Percentiles rank a stretch among this genome's conserved stretches.
Conservation (phyloP, 2,329 filamentous ascomycete genomes). For the Exophiala phaeomuriformis region DNA sequence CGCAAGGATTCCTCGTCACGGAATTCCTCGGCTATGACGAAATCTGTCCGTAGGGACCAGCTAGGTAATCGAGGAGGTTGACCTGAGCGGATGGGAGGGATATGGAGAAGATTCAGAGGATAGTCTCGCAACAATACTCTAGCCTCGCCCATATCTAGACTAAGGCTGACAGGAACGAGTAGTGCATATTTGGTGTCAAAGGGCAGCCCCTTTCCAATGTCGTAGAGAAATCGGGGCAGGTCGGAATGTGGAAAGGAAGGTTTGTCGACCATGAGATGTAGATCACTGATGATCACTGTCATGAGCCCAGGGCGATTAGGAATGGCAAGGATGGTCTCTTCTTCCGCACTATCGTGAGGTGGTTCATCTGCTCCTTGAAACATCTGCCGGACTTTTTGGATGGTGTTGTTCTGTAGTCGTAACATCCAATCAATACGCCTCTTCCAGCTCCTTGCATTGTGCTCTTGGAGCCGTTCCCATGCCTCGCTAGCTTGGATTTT, state of each 20-base stretch:
- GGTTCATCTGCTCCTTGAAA: constrained; percentile 79
- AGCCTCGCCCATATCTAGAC: constrained; percentile 83
- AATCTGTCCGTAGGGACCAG: constrained; percentile 77
- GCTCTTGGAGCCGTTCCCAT: constrained; percentile 62
- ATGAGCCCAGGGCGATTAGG: constrained; percentile 78
- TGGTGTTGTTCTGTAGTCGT: constrained; percentile 60
- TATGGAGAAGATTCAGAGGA: constrained; percentile 81
- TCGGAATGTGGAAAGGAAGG: constrained; percentile 81
- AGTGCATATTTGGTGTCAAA: constrained; percentile 83
- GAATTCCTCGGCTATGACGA: constrained; percentile 92
- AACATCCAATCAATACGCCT: constrained; percentile 75
- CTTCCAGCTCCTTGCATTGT: constrained; percentile 90
- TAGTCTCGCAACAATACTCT: constrained; percentile 86
- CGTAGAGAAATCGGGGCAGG: constrained; percentile 74
- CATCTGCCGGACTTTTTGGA: constrained; percentile 67
- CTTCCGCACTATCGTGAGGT: constrained; percentile 72
- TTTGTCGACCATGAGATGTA: constrained; percentile 81
- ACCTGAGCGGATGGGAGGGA: constrained; percentile 70
- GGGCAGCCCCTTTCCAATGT: constrained; percentile 95
- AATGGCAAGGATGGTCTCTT: constrained; percentile 77
- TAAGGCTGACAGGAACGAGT: constrained; percentile 80
- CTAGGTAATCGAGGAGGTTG: constrained; percentile 76
- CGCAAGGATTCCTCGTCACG: constrained; percentile 72
- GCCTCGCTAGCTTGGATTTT: constrained; percentile 72
- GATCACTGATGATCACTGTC: constrained; percentile 70